A percentile compares a stretch with the other conserved stretches of the same genome.
Evolutionary conservation across 2,329 filamentous ascomycete genomes (phyloP).

Genomic region (Ceratocystis eucalypticola): DNA sequence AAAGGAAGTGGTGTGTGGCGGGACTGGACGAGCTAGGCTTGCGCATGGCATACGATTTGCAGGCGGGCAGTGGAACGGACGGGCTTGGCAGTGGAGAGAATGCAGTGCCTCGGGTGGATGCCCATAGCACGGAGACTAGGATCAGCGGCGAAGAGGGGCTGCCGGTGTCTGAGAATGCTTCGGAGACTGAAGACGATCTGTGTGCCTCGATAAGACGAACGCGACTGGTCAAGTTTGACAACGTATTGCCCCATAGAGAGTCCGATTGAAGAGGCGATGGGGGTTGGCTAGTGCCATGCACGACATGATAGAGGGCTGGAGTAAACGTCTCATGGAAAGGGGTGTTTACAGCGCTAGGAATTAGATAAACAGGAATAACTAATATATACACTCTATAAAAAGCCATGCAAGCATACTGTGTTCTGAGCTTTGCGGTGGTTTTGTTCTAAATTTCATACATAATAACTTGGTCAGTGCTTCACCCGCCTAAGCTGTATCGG

Average conservation of each 20-base stretch:
- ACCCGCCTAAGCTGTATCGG: background rate
- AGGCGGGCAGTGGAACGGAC: slow-evolving; percentile 4
- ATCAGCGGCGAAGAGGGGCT: background rate
- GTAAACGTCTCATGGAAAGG: background rate
- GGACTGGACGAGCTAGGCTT: slow-evolving; percentile 12
- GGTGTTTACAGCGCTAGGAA: background rate
- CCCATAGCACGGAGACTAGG: background rate
- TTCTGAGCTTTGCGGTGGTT: background rate
- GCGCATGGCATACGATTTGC: slow-evolving; percentile 9
- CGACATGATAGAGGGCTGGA: background rate
- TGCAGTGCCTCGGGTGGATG: slow-evolving; percentile 8
- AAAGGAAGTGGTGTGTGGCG: slow-evolving; percentile 12
- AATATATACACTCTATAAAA: background rate
- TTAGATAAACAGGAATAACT: background rate
- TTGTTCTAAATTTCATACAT: background rate
- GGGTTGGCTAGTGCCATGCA: background rate
- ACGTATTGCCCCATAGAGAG: slow-evolving; percentile 7
- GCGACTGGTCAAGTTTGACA: slow-evolving; percentile 11
- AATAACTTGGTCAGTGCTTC: background rate
- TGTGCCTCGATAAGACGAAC: slow-evolving; percentile 1
- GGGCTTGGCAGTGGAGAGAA: background rate
- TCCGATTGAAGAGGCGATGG: background rate
- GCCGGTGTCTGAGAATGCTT: background rate
- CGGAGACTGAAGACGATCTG: background rate
- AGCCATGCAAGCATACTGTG: slow-evolving; percentile 10